Percentiles rank a stretch among this genome's conserved stretches.
Evolutionary conservation across 2,329 filamentous ascomycete genomes (phyloP).

Genomic region (Penicillium oxalicum): DNA sequence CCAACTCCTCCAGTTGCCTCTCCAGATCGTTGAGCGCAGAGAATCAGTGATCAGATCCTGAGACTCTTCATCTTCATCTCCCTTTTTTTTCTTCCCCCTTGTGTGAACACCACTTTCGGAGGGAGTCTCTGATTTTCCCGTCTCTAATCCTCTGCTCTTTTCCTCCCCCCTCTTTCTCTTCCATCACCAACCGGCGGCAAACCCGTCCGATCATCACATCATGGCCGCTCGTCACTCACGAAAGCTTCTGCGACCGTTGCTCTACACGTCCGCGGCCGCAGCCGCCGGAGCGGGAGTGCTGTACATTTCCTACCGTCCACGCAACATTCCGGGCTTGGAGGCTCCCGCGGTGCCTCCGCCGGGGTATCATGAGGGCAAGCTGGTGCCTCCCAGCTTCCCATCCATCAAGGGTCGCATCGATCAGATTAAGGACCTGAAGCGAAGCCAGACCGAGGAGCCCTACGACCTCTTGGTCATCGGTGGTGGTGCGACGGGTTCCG

Average conservation of each 20-base stretch:
- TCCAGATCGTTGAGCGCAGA: too few relatives aligned
- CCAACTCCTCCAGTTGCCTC: too few relatives aligned
- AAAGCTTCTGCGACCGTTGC: conserved; percentile 51
- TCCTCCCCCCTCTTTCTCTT: neutral
- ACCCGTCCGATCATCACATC: conserved; percentile 9
- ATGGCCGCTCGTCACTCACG: conserved; percentile 40
- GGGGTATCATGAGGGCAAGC: conserved; percentile 54
- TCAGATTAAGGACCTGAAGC: conserved; percentile 48
- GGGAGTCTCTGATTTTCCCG: too few relatives aligned
- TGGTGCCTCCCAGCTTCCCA: conserved; percentile 50
- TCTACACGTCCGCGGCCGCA: conserved; percentile 54
- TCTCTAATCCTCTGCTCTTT: too few relatives aligned
- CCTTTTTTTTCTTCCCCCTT: neutral
- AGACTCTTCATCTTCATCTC: too few relatives aligned
- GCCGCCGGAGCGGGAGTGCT: conserved; percentile 51
- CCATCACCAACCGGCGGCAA: neutral
- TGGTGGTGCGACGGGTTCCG: conserved; percentile 71
- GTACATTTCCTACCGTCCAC: conserved; percentile 58
- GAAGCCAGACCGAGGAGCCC: conserved; percentile 44
- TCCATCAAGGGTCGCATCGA: conserved; percentile 46
- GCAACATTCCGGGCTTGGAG: conserved; percentile 59
- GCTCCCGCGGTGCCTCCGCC: conserved; percentile 58
- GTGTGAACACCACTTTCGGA: too few relatives aligned
- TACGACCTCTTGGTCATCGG: conserved; percentile 77
- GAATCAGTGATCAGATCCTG: too few relatives aligned